Conservation (phyloP, 768 basidiomycete genomes). For the Tricholoma saponaceum region DNA sequence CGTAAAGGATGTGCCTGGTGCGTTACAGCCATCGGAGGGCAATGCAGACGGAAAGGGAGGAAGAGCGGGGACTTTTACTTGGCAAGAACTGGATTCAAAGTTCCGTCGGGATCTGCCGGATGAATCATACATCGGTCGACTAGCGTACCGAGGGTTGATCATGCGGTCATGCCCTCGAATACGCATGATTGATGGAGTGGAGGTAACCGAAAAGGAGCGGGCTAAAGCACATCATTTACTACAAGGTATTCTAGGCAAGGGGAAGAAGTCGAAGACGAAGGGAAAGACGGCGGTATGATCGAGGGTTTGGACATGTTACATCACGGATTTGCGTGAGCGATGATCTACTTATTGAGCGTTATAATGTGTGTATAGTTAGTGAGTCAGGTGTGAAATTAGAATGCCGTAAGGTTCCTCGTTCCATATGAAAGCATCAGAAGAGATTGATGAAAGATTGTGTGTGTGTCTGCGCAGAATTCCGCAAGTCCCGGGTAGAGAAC, state of each 20-base stretch:
- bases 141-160: constrained; percentile 86
- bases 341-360: no score
- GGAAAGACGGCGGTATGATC: no score
- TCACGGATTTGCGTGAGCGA: no score
- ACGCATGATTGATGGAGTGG: constrained; percentile 81
- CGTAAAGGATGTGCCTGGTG: constrained; percentile 63
- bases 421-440: no score
- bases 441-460: no score
- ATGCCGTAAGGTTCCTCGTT: no score
- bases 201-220: constrained; percentile 79
- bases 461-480: no score
- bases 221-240: constrained; percentile 74
- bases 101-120: constrained; percentile 92
- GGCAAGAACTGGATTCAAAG: constrained; percentile 77
- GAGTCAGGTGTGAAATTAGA: no score
- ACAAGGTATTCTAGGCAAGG: constrained; percentile 29
- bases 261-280: constrained; percentile 9
- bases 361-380: no score
- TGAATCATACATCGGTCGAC: constrained; percentile 77
- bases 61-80: constrained; percentile 31
- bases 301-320: no score
- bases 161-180: constrained; percentile 71
- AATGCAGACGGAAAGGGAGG: constrained; percentile 19
- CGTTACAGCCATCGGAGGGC: constrained; percentile 56
- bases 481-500: no score